Conservation (phyloP, 108 stramenopile genomes). For the Bacterosira constricta region DNA sequence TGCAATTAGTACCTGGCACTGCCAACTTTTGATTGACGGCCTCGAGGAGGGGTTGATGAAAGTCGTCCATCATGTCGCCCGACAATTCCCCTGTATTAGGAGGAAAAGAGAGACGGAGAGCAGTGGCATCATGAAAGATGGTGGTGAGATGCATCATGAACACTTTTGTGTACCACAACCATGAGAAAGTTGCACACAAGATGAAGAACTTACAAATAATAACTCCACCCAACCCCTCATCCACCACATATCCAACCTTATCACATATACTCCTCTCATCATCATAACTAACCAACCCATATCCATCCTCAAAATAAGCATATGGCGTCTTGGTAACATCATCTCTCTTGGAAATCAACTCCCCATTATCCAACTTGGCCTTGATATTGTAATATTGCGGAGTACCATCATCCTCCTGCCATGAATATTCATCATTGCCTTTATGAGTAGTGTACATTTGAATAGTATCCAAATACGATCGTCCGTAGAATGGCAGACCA, state of each 20-base stretch:
- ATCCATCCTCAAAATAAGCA: slow-evolving; percentile 24
- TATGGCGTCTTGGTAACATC: slow-evolving; percentile 35
- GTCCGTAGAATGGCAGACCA: slow-evolving; percentile 15
- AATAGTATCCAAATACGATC: slow-evolving; percentile 10
- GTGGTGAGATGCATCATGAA: too few species aligned
- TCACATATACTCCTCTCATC: slow-evolving; percentile 31
- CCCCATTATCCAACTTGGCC: background rate
- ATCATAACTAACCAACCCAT: slow-evolving; percentile 33
- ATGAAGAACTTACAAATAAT: slow-evolving; percentile 17
- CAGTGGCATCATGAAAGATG: too few species aligned
- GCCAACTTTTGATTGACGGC: slow-evolving; percentile 17
- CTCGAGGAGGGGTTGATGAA: slow-evolving; percentile 16
- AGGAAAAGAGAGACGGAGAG: too few species aligned
- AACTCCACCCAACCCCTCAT: background rate
- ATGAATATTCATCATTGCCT: slow-evolving; percentile 10
- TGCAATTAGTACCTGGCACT: slow-evolving; percentile 1
- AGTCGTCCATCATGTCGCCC: slow-evolving; percentile 23
- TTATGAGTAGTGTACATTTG: slow-evolving; percentile 15
- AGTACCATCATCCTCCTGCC: slow-evolving; percentile 28
- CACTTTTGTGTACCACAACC: background rate
- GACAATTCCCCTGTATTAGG: background rate
- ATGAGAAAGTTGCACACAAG: background rate
- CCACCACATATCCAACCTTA: slow-evolving; percentile 26
- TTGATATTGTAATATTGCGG: slow-evolving; percentile 33
- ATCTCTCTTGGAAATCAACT: slow-evolving; percentile 25